Base-by-base conservation (phyloP, 331 rosid genomes). In the Malus hybrid region DNA sequence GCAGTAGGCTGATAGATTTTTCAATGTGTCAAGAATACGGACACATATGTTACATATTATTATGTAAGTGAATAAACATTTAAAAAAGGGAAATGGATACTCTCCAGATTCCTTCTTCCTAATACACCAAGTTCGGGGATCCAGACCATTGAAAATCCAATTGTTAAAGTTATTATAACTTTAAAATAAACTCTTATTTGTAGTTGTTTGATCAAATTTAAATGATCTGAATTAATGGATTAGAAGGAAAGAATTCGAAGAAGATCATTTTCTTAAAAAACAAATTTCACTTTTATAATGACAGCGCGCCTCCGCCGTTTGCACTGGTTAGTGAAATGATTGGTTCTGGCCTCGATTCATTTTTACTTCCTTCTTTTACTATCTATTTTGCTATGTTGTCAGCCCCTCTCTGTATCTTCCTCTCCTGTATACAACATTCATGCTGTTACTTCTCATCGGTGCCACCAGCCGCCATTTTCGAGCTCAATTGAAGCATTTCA, bases 151-250 rank as follows among this genome's bases (percentile, higher is more conserved):
- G 39, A 34, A 34, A 34, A 34, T 34, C 3, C 1, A 36, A 36
- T 0, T 1, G 1, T 0, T 36, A 7, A 36, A 36, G 1, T 36
- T 36, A 36, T 36, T 36, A 2, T 36, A 36, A 36, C 3, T 36
- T 36, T 36, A 8, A 36, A 36, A 1, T 36, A 3, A 0, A 2
- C 0, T 0, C 1, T 1, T 36, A 1, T 36, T 36, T 8, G 0
- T 36, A 36, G 0, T 36, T 1, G 44, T 8, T 36, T 0, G 1
- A 36, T 36, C 11, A 36, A 36, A 36, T 36, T 36, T 36, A 0
- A 8, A 8, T 36, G 1, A 0, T 8, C 1, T 3, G 3, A 0
- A 36, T 36, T 36, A 1, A 36, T 36, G 3, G 3, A 36, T 36
- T 36, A 36, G 3, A 1, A 2, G 12, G 0, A 8, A 10, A 1